Conservation (phyloP, 352 stramenopile genomes). For the Lagenidium giganteum region DNA sequence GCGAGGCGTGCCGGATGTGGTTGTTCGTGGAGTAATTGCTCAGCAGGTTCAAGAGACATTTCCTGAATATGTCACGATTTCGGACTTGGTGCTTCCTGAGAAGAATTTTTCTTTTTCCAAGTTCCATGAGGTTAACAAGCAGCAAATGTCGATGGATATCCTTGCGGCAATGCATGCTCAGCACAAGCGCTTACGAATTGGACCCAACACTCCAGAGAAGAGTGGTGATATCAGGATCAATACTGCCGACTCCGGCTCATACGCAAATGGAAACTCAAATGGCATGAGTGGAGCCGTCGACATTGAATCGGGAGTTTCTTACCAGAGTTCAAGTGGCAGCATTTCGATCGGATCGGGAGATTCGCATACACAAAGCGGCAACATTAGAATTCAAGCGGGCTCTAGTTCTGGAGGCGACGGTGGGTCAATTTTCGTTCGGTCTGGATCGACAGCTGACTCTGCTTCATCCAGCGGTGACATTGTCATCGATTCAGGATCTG, state of each 20-base stretch:
- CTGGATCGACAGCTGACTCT: slow-evolving; percentile 25
- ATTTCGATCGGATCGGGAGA: slow-evolving; percentile 25
- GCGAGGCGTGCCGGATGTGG: slow-evolving; percentile 62
- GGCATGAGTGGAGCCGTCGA: slow-evolving; percentile 26
- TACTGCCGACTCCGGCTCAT: slow-evolving; percentile 36
- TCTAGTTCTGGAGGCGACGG: slow-evolving; percentile 24
- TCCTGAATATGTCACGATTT: slow-evolving; percentile 89
- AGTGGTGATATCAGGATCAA: slow-evolving; percentile 44
- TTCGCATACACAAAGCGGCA: slow-evolving; percentile 17
- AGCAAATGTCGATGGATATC: slow-evolving; percentile 88
- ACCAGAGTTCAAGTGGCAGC: slow-evolving; percentile 22
- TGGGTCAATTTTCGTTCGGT: slow-evolving; percentile 28
- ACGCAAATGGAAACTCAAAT: slow-evolving; percentile 23
- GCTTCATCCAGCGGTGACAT: slow-evolving; percentile 21
- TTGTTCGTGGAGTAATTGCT: slow-evolving; percentile 90
- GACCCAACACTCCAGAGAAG: slow-evolving; percentile 28
- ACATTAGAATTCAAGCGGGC: slow-evolving; percentile 24
- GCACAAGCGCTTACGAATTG: slow-evolving; percentile 58
- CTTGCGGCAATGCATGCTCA: slow-evolving; percentile 87
- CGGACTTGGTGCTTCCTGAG: slow-evolving; percentile 81
- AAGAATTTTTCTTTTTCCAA: slow-evolving; percentile 86
- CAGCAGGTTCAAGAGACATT: slow-evolving; percentile 90
- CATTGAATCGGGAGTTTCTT: slow-evolving; percentile 31
- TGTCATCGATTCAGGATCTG: no score
- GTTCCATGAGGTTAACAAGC: slow-evolving; percentile 95